Percentiles rank a stretch among this genome's conserved stretches.
Conservation (phyloP, 1,139 yeast genomes). For the Pichia kudriavzevii region DNA sequence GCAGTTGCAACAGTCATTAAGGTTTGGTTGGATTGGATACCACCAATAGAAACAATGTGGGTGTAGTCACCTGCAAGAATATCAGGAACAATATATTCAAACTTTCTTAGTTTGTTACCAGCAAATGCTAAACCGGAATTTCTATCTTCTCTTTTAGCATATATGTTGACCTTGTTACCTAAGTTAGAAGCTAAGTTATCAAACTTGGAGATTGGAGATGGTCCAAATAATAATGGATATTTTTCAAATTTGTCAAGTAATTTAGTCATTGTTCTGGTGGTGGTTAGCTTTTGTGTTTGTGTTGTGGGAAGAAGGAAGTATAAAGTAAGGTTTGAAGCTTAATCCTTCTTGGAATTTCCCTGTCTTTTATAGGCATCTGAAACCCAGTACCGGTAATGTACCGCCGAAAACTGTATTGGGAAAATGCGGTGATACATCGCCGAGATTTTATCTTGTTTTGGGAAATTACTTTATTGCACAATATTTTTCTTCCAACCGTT, state of each 20-base stretch:
- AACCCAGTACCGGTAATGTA: conserved; percentile 2
- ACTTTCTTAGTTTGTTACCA: conserved; percentile 29
- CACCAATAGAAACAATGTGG: conserved; percentile 30
- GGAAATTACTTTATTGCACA: no score
- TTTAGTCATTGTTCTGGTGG: conserved; percentile 10
- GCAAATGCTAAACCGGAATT: conserved; percentile 30
- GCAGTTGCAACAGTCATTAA: conserved; percentile 30
- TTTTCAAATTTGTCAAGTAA: conserved; percentile 25
- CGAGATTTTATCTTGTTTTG: no score
- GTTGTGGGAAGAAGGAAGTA: background rate
- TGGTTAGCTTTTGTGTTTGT: background rate
- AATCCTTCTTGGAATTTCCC: background rate
- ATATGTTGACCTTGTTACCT: conserved; percentile 28
- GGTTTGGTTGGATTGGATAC: conserved; percentile 29
- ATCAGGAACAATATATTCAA: conserved; percentile 30
- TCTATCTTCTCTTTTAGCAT: conserved; percentile 30
- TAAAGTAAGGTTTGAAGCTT: no score
- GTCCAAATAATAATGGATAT: conserved; percentile 27
- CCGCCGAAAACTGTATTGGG: conserved; percentile 1
- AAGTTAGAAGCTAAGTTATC: conserved; percentile 24
- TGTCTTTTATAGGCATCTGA: background rate
- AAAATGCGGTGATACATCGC: background rate
- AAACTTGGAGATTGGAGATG: conserved; percentile 28
- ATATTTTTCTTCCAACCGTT: no score
- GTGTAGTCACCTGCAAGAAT: conserved; percentile 28